Evolutionary conservation across 2,329 filamentous ascomycete genomes (phyloP), one percentile per base, ranked within the genome.

Genomic region (Pseudocercospora cruenta): DNA sequence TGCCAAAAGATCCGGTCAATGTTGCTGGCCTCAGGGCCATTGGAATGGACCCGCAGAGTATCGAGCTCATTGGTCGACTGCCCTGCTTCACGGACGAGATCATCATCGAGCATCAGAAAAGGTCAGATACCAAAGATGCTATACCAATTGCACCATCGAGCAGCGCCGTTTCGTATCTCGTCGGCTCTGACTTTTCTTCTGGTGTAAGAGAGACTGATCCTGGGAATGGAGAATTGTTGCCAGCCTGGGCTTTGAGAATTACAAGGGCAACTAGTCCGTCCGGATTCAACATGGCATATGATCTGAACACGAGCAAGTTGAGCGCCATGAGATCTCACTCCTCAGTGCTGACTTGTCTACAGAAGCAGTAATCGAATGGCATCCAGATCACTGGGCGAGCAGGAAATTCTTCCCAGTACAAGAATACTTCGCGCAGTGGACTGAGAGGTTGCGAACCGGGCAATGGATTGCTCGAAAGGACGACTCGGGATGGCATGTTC

Each of bases 1-100:
- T 59, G 4, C 67, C 63, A n/a, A 68, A 68, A 21, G 67, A 68
- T 7, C 67, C 67, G 16, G 57, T 66, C 6, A 49, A 63, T 54
- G 63, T 66, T 14, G 62, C 49, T 26, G 53, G 58, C 26, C 45
- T 66, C 1, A 33, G 64, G 12, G 21, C 58, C 3, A 58, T 59
- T 19, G 67, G 67, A 22, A 36, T 66, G 49, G 58, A 58, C 10
- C 60, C 60, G 21, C 39, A 51, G 26, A 64, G 63, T 19, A 60
- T 66, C 26, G 67, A 66, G 22, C 39, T 68, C 8, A 64, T 68
- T 16, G 58, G 58, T 16, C 51, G 64, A 51, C 67, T 68, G 16
- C 64, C 67, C 6, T 68, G 64, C 61, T 68, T 68, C 60, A 59
- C 53, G 16, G 59, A 55, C 58, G 54, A 63, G 12, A 62, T 65